These are phyloP conservation scores for Mycena latifolia DNA, from an alignment of 768 basidiomycete species.

Conservation along the genomic window DNA sequence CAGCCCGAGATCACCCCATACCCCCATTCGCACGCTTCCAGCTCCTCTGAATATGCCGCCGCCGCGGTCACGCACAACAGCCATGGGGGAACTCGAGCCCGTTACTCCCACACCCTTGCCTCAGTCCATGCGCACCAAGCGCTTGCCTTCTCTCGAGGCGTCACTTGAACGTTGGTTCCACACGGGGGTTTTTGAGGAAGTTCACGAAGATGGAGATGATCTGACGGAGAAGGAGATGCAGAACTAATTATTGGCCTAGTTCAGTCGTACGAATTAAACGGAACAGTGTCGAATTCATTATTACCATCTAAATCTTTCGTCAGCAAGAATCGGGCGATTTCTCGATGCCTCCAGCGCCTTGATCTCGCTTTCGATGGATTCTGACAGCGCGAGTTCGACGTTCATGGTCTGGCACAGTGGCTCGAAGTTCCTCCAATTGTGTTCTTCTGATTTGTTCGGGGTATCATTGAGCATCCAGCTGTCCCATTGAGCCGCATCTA, in stretches of 20 bases:
- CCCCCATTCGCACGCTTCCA: background rate
- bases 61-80: background rate
- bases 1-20: background rate
- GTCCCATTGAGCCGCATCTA: background rate
- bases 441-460: background rate
- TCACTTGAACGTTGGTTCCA: conserved; percentile 14
- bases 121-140: background rate
- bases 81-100: background rate
- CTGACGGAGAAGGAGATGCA: background rate
- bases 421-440: background rate
- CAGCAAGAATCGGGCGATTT: background rate
- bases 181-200: conserved; percentile 1
- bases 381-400: background rate
- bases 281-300: no score
- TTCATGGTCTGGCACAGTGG: background rate
- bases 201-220: background rate
- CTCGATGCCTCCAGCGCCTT: background rate
- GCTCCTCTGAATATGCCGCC: background rate
- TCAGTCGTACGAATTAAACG: no score
- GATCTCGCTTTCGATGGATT: background rate
- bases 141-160: background rate
- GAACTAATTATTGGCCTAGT: no score
- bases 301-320: no score
- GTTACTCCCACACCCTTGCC: background rate
- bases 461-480: background rate